A percentile compares a stretch with the other conserved stretches of the same genome.
phyloP scores from a whole-genome alignment of 495 filamentous ascomycete species.

The Apodospora peruviana region DNA sequence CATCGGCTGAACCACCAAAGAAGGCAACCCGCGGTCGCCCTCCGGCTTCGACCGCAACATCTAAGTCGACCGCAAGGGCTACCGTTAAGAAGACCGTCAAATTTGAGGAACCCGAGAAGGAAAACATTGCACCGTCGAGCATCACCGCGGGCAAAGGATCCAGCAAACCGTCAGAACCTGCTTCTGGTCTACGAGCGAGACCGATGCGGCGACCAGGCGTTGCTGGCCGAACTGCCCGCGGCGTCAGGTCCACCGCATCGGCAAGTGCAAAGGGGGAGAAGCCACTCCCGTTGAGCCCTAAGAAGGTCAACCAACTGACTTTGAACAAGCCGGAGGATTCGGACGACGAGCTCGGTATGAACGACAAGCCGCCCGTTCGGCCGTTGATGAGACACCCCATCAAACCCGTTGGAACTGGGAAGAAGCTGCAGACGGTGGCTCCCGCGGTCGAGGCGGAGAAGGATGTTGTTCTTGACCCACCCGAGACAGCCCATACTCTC shows the following conservation, averaged over 20 bases:
- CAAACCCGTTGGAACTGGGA: constrained; percentile 16
- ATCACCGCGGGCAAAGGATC: background rate
- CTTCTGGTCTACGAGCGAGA: constrained; percentile 18
- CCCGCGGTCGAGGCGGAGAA: constrained; percentile 10
- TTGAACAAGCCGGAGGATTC: constrained; percentile 34
- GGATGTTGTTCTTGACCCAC: constrained; percentile 6
- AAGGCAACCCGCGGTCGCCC: constrained; percentile 35
- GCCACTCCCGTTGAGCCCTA: constrained; percentile 43
- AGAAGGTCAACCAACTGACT: constrained; percentile 49
- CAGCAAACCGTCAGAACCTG: constrained; percentile 18
- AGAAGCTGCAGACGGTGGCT: background rate
- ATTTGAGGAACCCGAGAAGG: constrained; percentile 54
- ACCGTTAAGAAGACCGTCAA: constrained; percentile 48
- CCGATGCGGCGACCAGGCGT: constrained; percentile 20
- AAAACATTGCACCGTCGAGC: constrained; percentile 39
- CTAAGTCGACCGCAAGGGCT: constrained; percentile 27
- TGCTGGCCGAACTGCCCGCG: constrained; percentile 8
- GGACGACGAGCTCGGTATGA: constrained; percentile 49
- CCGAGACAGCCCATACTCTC: constrained; percentile 14
- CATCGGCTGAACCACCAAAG: constrained; percentile 23
- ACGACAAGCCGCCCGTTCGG: constrained; percentile 43
- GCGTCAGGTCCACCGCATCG: constrained; percentile 4
- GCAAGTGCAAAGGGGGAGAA: constrained; percentile 16
- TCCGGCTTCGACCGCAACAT: constrained; percentile 20
- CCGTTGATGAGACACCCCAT: constrained; percentile 44